These are phyloP conservation scores for Jaapia argillacea DNA, from an alignment of 768 basidiomycete species.

Conservation along the genomic window DNA sequence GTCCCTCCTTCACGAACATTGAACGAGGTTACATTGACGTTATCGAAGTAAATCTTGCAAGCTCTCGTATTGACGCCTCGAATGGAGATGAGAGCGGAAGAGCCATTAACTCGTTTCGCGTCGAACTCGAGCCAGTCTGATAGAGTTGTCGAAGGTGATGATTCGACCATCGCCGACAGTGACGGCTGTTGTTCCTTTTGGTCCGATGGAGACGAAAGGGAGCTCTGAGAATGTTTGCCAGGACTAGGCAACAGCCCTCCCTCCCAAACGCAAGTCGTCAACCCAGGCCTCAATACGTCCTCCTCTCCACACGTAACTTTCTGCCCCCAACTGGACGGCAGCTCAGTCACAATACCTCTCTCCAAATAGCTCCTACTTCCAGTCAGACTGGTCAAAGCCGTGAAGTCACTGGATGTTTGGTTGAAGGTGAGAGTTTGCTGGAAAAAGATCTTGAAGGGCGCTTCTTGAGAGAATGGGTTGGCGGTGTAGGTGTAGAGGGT, in stretches of 20 bases:
- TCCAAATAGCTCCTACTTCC: conserved; percentile 34
- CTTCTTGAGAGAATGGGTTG: conserved; percentile 53
- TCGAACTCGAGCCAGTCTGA: conserved; percentile 34
- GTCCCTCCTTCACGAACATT: neutral
- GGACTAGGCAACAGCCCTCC: conserved; percentile 29
- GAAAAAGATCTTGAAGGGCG: conserved; percentile 67
- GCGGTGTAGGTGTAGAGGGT: conserved; percentile 28
- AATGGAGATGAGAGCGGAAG: conserved; percentile 38
- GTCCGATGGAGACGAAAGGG: too few species aligned
- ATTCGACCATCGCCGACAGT: too few species aligned
- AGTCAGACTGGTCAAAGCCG: conserved; percentile 32
- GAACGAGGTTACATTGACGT: conserved; percentile 18
- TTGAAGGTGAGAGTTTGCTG: conserved; percentile 44
- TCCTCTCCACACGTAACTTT: conserved; percentile 21
- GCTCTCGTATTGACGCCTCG: conserved; percentile 51
- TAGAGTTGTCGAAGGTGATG: neutral
- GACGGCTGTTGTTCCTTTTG: too few species aligned
- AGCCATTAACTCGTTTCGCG: conserved; percentile 27
- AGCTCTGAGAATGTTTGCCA: conserved; percentile 10
- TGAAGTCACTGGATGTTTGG: conserved; percentile 9
- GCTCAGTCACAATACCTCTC: conserved; percentile 30
- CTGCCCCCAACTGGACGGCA: conserved; percentile 40
- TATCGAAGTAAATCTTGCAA: conserved; percentile 52
- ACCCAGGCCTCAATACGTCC: conserved; percentile 18
- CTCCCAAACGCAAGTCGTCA: conserved; percentile 42